These are phyloP conservation scores for Naganishia liquefaciens DNA, from an alignment of 1,284 basidiomycete genomes.

Conservation along the genomic window DNA sequence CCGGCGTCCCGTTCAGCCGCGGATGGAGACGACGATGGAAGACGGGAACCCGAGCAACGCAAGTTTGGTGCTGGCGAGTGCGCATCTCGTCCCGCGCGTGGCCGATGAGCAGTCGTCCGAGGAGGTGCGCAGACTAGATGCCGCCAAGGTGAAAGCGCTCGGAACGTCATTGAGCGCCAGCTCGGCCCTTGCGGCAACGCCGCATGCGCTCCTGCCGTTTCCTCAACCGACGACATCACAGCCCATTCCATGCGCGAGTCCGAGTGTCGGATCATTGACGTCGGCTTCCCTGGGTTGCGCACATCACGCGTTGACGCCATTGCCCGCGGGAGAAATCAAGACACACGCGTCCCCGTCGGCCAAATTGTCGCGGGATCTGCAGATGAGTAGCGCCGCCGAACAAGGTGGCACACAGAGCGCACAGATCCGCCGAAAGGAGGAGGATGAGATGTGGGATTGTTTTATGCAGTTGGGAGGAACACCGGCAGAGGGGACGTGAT, in stretches of 20 bases:
- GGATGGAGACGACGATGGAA: neutral
- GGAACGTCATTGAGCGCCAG: slow-evolving; percentile 1
- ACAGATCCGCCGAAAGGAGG: neutral
- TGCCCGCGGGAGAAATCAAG: neutral
- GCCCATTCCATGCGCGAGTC: neutral
- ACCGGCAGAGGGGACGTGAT: neutral
- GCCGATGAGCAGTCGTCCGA: neutral
- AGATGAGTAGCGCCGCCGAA: too few species aligned
- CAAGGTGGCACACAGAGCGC: too few species aligned
- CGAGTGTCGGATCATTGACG: neutral
- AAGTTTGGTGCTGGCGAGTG: neutral
- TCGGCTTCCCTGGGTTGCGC: slow-evolving; percentile 8
- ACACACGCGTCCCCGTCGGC: neutral
- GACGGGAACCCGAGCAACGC: neutral
- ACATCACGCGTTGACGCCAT: slow-evolving; percentile 1
- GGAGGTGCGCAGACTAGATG: neutral
- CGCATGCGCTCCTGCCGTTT: neutral
- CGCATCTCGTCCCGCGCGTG: neutral
- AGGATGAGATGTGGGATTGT: slow-evolving; percentile 10
- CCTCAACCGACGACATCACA: neutral
- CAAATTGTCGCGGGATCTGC: neutral
- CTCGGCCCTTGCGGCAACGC: neutral
- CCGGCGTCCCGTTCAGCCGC: slow-evolving; percentile 1
- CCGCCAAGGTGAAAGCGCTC: neutral
- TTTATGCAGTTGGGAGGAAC: slow-evolving; percentile 9